These are phyloP conservation scores for Quercus agrifolia DNA, from an alignment of 306 rosid species.

Conservation along the genomic window DNA sequence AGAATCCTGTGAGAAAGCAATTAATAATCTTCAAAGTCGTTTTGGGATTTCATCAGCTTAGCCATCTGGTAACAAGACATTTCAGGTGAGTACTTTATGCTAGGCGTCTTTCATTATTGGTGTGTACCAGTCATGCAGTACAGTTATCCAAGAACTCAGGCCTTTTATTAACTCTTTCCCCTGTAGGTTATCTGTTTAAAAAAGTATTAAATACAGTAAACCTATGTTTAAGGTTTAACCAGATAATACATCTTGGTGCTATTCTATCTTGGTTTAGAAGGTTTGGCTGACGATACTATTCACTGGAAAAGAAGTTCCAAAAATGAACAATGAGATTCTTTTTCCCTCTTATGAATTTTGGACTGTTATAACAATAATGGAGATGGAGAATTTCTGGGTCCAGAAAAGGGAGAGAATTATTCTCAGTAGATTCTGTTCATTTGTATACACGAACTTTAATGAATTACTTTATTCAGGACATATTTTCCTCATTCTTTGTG, in stretches of 20 bases:
- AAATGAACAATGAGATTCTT: too few species aligned
- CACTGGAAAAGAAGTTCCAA: too few species aligned
- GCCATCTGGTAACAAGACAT: conserved; percentile 6
- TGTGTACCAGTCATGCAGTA: neutral
- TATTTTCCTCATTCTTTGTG: neutral
- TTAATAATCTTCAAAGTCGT: conserved; percentile 59
- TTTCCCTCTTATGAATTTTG: too few species aligned
- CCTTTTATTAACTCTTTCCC: neutral
- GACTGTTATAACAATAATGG: too few species aligned
- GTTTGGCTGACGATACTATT: too few species aligned
- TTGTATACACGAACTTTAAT: neutral
- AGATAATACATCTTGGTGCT: too few species aligned
- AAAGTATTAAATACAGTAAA: neutral
- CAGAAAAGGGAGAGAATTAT: too few species aligned
- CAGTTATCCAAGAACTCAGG: neutral
- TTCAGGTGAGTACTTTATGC: conserved; percentile 27
- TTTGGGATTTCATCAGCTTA: conserved; percentile 60
- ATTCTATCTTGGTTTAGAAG: too few species aligned
- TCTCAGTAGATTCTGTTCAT: too few species aligned
- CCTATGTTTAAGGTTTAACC: neutral
- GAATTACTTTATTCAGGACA: neutral
- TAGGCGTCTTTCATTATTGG: conserved; percentile 4
- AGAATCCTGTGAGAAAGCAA: conserved; percentile 66
- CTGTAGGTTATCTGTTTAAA: neutral
- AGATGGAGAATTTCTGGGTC: too few species aligned